Conservation (phyloP, 495 filamentous ascomycete species). For the Lophiostoma macrostomum region DNA sequence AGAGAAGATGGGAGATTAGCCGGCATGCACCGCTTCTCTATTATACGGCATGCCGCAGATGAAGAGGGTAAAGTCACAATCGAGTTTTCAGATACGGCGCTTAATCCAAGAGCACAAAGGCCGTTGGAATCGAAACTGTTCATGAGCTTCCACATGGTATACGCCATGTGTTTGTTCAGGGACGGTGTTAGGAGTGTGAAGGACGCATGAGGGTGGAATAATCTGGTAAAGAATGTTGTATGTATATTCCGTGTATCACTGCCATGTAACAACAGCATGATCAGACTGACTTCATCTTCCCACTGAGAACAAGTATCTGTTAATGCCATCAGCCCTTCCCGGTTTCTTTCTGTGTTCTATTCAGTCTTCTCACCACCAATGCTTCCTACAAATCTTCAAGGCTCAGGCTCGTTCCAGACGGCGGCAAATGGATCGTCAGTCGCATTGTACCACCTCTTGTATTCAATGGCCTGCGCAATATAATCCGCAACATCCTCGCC, state of each 20-base stretch:
- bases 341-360: no score
- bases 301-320: no score
- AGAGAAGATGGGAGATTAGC: neutral
- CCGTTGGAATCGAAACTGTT: neutral
- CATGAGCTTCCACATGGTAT: neutral
- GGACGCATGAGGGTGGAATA: no score
- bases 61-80: neutral
- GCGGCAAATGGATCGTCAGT: slow-evolving; percentile 43
- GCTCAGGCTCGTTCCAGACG: slow-evolving; percentile 9
- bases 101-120: neutral
- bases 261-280: no score
- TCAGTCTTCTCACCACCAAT: no score
- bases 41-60: neutral
- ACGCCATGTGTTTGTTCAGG: slow-evolving; percentile 11
- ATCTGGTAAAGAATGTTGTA: no score
- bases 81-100: neutral
- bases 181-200: slow-evolving; percentile 4
- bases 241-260: no score
- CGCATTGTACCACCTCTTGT: slow-evolving; percentile 33
- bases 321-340: no score
- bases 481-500: slow-evolving; percentile 38
- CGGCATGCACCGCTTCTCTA: slow-evolving; percentile 6
- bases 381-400: neutral
- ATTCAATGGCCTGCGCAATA: slow-evolving; percentile 38
- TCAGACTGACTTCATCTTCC: no score